Conservation (phyloP, 257 asterid genomes). For the Solanum pimpinellifolium region DNA sequence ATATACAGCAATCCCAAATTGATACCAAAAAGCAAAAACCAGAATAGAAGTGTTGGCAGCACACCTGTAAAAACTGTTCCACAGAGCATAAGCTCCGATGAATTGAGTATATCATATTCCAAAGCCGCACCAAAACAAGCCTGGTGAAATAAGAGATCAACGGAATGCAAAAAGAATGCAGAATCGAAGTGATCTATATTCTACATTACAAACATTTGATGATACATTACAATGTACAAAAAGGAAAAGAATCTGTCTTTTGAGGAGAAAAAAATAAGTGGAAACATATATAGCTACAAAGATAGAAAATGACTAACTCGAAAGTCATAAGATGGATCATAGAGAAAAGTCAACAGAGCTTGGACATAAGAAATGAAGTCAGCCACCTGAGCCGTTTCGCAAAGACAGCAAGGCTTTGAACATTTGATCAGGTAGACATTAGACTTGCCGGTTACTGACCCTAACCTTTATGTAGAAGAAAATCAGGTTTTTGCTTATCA, state of each 20-base stretch:
- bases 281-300: background rate
- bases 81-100: background rate
- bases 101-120: background rate
- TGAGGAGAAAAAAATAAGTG: background rate
- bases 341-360: background rate
- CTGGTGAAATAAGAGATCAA: background rate
- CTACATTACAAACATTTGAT: background rate
- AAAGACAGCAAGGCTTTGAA: background rate
- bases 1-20: background rate
- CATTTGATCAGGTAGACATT: background rate
- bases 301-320: background rate
- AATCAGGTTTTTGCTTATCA: constrained; percentile 1
- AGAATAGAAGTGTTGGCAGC: background rate
- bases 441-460: background rate
- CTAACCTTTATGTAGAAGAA: background rate
- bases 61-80: background rate
- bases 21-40: background rate
- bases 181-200: background rate
- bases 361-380: background rate
- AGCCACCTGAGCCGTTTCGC: background rate
- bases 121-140: background rate
- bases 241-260: background rate
- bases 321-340: background rate
- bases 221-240: background rate
- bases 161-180: background rate